Evolutionary conservation across 192 early-diverging fungal species (phyloP).

Genomic region (Umbelopsis sp.): DNA sequence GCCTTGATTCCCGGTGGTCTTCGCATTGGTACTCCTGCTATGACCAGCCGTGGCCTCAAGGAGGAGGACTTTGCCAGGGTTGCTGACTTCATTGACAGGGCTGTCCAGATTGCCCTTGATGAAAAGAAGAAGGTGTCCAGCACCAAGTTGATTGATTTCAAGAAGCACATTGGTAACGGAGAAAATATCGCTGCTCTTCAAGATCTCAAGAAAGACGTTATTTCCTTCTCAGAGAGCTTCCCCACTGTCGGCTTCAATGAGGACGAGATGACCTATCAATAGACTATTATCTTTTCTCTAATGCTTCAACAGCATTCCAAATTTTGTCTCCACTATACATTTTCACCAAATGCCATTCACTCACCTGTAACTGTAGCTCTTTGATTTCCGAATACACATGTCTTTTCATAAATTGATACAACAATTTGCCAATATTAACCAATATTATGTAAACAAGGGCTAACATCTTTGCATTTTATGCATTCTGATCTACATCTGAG

Average conservation of each 20-base stretch:
- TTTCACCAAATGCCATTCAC: too few species aligned
- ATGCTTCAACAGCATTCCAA: neutral
- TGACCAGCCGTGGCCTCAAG: slow-evolving; percentile 91
- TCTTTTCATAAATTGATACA: too few species aligned
- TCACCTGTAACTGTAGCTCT: too few species aligned
- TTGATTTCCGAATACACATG: too few species aligned
- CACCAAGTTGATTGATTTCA: slow-evolving; percentile 89
- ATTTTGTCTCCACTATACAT: neutral
- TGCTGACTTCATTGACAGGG: slow-evolving; percentile 85
- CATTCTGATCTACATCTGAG: too few species aligned
- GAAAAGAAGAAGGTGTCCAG: slow-evolving; percentile 63
- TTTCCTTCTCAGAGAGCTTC: slow-evolving; percentile 83
- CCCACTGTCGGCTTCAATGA: slow-evolving; percentile 86
- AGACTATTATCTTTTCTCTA: neutral
- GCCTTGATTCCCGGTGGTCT: slow-evolving; percentile 94
- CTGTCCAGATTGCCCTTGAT: slow-evolving; percentile 79
- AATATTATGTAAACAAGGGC: too few species aligned
- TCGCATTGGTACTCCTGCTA: slow-evolving; percentile 94
- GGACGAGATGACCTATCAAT: slow-evolving; percentile 61
- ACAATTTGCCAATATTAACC: too few species aligned
- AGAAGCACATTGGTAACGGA: slow-evolving; percentile 78
- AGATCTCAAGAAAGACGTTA: slow-evolving; percentile 77
- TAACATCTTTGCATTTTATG: too few species aligned
- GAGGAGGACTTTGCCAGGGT: slow-evolving; percentile 90
- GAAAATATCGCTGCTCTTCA: slow-evolving; percentile 59